Evolutionary conservation across 768 basidiomycete genomes (phyloP).

Genomic region (Tulasnella sp.): DNA sequence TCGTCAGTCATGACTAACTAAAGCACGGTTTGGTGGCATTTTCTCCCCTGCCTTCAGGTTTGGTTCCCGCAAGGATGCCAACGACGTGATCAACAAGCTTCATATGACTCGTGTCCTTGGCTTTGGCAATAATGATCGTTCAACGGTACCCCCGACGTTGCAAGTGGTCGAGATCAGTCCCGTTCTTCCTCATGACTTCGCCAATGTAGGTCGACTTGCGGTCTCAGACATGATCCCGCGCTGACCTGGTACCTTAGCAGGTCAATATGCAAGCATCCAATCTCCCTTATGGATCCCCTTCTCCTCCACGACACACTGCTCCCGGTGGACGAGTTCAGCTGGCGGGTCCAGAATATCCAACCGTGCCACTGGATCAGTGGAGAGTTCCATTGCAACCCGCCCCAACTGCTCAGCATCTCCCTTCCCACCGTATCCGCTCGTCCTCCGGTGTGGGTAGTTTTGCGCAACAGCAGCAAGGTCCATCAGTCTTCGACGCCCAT

Average conservation of each 20-base stretch:
- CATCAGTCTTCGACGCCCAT: neutral
- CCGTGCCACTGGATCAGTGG: neutral
- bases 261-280: neutral
- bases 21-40: neutral
- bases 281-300: neutral
- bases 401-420: neutral
- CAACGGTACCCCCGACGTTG: neutral
- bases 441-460: neutral
- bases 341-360: neutral
- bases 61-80: slow-evolving; percentile 10
- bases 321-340: neutral
- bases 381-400: neutral
- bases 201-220: neutral
- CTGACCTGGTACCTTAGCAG: neutral
- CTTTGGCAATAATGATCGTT: neutral
- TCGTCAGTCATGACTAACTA: too few species aligned
- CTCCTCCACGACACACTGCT: neutral
- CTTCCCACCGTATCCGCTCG: neutral
- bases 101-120: slow-evolving; percentile 8
- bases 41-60: neutral
- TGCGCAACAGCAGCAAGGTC: neutral
- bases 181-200: neutral
- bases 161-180: slow-evolving; percentile 19
- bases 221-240: neutral
- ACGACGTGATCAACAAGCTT: slow-evolving; percentile 13